Conservation (phyloP, 2,329 filamentous ascomycete genomes). For the Sordariomycetes sp. region DNA sequence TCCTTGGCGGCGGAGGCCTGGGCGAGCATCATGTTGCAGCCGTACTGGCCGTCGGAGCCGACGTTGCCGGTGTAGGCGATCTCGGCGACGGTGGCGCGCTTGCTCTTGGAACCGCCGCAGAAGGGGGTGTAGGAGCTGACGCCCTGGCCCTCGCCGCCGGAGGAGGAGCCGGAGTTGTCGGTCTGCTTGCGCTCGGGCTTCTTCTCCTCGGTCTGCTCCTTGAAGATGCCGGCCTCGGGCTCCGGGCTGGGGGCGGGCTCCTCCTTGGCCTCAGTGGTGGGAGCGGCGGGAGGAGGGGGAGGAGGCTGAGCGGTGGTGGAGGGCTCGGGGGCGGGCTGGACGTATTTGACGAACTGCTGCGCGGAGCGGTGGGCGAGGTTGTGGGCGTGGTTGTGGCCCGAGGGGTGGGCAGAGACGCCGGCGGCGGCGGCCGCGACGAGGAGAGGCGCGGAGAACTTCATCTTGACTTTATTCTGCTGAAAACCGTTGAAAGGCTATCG, state of each 20-base stretch:
- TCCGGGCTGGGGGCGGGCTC: conserved; percentile 2
- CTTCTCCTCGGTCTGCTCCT: conserved; percentile 2
- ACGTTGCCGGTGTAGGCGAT: conserved; percentile 39
- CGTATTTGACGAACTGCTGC: conserved; percentile 21
- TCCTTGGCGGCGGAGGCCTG: conserved; percentile 19
- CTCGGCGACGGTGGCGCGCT: conserved; percentile 36
- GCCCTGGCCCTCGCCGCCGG: conserved; percentile 7
- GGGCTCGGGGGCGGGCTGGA: conserved; percentile 19
- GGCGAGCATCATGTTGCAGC: conserved; percentile 43
- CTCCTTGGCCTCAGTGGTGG: conserved; percentile 5
- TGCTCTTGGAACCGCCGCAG: conserved; percentile 24
- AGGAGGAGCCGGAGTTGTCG: conserved; percentile 4
- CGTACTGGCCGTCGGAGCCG: conserved; percentile 29
- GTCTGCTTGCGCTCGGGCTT: not conserved
- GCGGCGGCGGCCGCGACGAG: conserved; percentile 26
- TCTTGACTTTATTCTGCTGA: conserved; percentile 12
- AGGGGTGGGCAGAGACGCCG: conserved; percentile 31
- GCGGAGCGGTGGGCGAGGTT: conserved; percentile 17
- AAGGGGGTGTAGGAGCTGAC: conserved; percentile 17
- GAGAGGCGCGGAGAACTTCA: conserved; percentile 30
- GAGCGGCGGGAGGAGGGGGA: conserved; percentile 7
- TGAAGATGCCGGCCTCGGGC: conserved; percentile 6
- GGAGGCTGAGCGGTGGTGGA: conserved; percentile 10
- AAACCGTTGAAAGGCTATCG: not conserved
- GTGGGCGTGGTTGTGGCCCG: conserved; percentile 23